Evolutionary conservation across 2,329 filamentous ascomycete genomes (phyloP), one percentile per base, ranked within the genome.

Genomic region (Graphium sp.): DNA sequence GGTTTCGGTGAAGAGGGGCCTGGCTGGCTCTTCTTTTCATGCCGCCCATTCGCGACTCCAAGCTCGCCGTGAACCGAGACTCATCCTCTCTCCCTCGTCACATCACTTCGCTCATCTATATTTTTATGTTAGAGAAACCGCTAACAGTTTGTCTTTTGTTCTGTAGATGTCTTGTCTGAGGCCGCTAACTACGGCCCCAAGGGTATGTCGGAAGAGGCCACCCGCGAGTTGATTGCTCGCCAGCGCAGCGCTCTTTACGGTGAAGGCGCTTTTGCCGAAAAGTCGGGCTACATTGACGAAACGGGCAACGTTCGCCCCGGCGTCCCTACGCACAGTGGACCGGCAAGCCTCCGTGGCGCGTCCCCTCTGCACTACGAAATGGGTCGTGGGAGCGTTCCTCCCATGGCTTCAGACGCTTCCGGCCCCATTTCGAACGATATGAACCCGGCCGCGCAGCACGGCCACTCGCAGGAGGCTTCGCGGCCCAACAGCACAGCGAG

Each of bases 181-280:
- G 24, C 47, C 30, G 32, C 39, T n/a, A n/a, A n/a, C 24, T 48
- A 30, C 18, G 30, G 33, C 46, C 35, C 44, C 62, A 94, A 94
- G 63, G 75, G 62, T 47, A 80, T 93, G 78, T 91, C 78, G 49
- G 89, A 95, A 60, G 85, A 94, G 44, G 85, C 93, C 47, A 87
- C 87, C 44, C 83, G 87, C 43, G 87, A 95, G 44, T 66, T 95
- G 52, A 92, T 95, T 54, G 81, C 85, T 42, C 85, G 87, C 47
- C 89, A 95, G 58, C 84, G 91, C 55, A 85, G 78, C 53, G 85
- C 87, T 39, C 60, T 98, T 40, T 98, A 95, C 53, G 83, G 84
- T 48, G 82, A 81, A 47, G 63, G 63, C 8, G 50, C 66, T 29
- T 77, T 82, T 48, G 72, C 76, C 46, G 74, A 76, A 39, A 70